phyloP scores from a whole-genome alignment of 140 eudicot species.

The Flaveria floridana region DNA sequence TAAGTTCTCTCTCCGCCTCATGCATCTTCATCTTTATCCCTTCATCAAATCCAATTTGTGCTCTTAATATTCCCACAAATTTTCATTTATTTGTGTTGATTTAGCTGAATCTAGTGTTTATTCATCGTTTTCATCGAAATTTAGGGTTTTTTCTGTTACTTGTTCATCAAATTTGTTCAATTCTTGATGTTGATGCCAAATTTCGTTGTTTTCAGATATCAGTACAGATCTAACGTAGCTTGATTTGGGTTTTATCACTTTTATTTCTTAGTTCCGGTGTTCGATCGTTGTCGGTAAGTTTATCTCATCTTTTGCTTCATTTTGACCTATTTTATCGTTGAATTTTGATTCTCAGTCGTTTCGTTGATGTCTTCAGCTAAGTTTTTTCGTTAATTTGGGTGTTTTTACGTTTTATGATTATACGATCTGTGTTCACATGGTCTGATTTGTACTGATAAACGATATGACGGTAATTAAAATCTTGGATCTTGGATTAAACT shows the following conservation, averaged over 20 bases:
- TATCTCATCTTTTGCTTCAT: not conserved
- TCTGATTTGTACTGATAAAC: not conserved
- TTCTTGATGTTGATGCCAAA: constrained; percentile 12
- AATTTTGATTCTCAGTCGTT: not conserved
- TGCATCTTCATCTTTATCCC: not conserved
- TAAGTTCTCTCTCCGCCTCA: constrained; percentile 18
- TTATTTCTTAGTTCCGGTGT: not conserved
- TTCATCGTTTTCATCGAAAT: not conserved
- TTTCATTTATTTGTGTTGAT: not conserved
- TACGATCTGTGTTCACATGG: not conserved
- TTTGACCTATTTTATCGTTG: not conserved
- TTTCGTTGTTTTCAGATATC: constrained; percentile 24
- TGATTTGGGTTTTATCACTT: constrained; percentile 6
- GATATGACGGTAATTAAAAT: not conserved
- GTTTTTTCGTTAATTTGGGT: not conserved
- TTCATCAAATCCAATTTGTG: constrained; percentile 6
- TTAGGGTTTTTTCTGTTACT: not conserved
- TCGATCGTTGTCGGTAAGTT: constrained; percentile 35
- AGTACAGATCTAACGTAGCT: constrained; percentile 23
- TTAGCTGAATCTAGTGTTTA: not conserved
- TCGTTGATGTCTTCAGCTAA: constrained; percentile 6
- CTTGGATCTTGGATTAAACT: not conserved
- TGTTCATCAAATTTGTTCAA: constrained; percentile 19
- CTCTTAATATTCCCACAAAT: not conserved
- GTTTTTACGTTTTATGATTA: constrained; percentile 3